A percentile compares a stretch with the other conserved stretches of the same genome.
Evolutionary conservation across 169 alveolate species (phyloP).

Genomic region (Theileria luwenshuni): DNA sequence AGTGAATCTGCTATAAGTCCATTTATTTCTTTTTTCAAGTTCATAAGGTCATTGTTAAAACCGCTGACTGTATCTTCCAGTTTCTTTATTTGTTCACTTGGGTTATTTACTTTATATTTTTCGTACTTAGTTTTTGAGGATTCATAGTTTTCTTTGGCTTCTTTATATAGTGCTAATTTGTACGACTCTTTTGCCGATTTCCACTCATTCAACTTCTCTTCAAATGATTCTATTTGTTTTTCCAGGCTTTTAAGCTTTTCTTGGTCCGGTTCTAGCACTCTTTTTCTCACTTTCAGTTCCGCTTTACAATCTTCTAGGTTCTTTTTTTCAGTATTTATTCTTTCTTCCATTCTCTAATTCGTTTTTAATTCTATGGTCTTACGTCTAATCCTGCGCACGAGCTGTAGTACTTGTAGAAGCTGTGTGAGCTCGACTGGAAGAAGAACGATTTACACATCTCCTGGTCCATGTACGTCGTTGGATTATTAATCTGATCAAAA

Average conservation of each 20-base stretch:
- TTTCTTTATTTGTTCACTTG: conserved; percentile 56
- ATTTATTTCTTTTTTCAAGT: conserved; percentile 42
- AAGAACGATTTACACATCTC: conserved; percentile 76
- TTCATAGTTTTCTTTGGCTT: conserved; percentile 52
- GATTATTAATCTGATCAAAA: conserved; percentile 68
- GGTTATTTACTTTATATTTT: conserved; percentile 50
- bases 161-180: conserved; percentile 65
- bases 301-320: conserved; percentile 65
- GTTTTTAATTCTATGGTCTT: conserved; percentile 8
- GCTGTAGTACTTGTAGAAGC: conserved; percentile 72
- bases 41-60: conserved; percentile 19
- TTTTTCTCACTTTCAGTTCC: conserved; percentile 68
- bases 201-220: conserved; percentile 65
- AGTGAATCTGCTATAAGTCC: conserved; percentile 32
- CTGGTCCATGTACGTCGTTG: conserved; percentile 80
- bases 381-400: conserved; percentile 75
- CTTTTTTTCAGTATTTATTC: conserved; percentile 49
- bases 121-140: conserved; percentile 62
- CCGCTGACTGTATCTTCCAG: conserved; percentile 50
- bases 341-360: conserved; percentile 60
- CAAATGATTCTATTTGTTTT: conserved; percentile 63
- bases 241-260: conserved; percentile 59
- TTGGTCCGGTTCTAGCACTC: conserved; percentile 64
- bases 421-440: conserved; percentile 63
- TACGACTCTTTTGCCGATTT: conserved; percentile 63